These are phyloP conservation scores for Pseudocercospora ulei DNA, from an alignment of 2,329 filamentous ascomycete genomes.

Conservation along the genomic window DNA sequence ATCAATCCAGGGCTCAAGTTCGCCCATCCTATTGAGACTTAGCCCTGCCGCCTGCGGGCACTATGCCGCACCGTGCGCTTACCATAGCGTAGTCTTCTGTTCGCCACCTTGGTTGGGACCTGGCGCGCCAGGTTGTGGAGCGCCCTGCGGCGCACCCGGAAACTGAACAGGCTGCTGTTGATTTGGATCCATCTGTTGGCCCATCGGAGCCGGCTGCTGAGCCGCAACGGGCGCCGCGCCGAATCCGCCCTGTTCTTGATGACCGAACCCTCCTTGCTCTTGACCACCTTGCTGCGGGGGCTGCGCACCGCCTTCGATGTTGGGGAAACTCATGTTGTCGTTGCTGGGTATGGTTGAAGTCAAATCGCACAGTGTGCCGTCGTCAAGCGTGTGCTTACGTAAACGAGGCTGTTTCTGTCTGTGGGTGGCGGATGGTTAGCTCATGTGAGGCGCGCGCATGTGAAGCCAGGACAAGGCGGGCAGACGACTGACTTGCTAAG, in stretches of 20 bases:
- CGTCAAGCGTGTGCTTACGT: slow-evolving; percentile 23
- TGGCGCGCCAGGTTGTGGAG: slow-evolving; percentile 32
- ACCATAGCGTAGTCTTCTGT: slow-evolving; percentile 48
- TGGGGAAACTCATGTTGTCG: slow-evolving; percentile 55
- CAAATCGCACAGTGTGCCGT: slow-evolving; percentile 16
- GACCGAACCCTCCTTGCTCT: slow-evolving; percentile 30
- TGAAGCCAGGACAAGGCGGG: slow-evolving; percentile 7
- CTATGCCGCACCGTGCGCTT: slow-evolving; percentile 24
- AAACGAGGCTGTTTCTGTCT: slow-evolving; percentile 16
- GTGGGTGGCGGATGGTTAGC: slow-evolving; percentile 12
- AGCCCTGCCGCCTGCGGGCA: slow-evolving; percentile 7
- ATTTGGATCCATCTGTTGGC: slow-evolving; percentile 50
- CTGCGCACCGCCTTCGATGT: slow-evolving; percentile 52
- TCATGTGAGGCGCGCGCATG: slow-evolving; percentile 10
- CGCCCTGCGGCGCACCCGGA: slow-evolving; percentile 40
- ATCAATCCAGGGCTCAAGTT: slow-evolving; percentile 98
- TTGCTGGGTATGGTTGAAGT: slow-evolving; percentile 11
- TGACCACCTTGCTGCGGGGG: slow-evolving; percentile 43
- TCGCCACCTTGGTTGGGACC: slow-evolving; percentile 37
- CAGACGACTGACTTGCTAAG: slow-evolving; percentile 25
- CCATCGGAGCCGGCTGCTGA: slow-evolving; percentile 46
- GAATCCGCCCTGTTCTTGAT: slow-evolving; percentile 34
- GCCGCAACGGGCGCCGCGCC: slow-evolving; percentile 45
- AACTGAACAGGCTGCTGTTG: slow-evolving; percentile 34
- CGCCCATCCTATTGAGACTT: slow-evolving; percentile 75